Evolutionary conservation across 495 filamentous ascomycete genomes (phyloP), one percentile per base, ranked within the genome.

Genomic region (Neurospora sp.): DNA sequence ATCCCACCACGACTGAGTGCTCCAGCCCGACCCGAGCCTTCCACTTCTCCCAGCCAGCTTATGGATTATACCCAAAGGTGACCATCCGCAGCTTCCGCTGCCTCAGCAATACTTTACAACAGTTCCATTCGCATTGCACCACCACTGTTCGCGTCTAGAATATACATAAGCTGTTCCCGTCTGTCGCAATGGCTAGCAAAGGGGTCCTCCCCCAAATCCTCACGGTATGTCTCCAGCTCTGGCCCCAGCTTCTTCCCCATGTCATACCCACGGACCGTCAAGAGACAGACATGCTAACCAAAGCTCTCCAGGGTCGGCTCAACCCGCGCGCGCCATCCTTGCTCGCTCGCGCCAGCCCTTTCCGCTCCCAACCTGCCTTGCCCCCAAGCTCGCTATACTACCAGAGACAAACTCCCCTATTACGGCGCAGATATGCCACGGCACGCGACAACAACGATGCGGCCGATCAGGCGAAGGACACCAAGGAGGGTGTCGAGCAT

Each of bases 11-110:
- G 27, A 65, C 53, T 35, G 27, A 65, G 27, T 35, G 8, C 53
- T 18, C 53, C 53, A 65, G 53, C 27, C 53, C 11, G 53, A 65
- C 12, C 53, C 53, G 53, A 35, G 6, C 39, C 71, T 44, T 73
- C 70, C 70, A 71, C 39, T 37, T 10, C 12, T 39, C 16, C 41
- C 69, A 35, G 53, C 53, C 69, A 35, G 53, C 53, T 65, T 65
- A 78, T 78, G 76, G 75, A 73, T 70, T 74, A 70, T 35, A 20
- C 68, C 46, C 39, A 48, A 39, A 77, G 78, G 75, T 77, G 74
- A 78, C 71, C 22, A 71, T 70, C 41, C 68, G 74, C 76, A 73
- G 74, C 73, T 46, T 70, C 69, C 59, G 77, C 77, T 77, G 78
- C 72, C 38, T 38, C 27, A 31, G 27, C 27, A 31, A 31, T 31